Base-by-base conservation (phyloP, 768 basidiomycete genomes). In the Mycena capillaripes region DNA sequence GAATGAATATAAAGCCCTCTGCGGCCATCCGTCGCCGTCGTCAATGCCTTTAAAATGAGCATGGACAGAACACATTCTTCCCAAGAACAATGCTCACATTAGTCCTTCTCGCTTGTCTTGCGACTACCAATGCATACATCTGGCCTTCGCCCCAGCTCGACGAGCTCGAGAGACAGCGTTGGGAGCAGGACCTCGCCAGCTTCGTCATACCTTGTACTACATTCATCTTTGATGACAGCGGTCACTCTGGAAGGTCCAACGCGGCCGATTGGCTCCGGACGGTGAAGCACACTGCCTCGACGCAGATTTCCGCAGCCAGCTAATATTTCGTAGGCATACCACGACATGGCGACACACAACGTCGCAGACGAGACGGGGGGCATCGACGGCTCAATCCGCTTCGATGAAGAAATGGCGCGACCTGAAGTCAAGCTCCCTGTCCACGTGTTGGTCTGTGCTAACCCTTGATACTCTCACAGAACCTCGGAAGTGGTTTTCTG, bases 331-430 rank as follows among this genome's bases (percentile, higher is more conserved):
- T 78, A 7, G 80, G 80, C n/a, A 66, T 80, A 38, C 38, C 38
- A 38, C 9, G 38, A 38, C 38, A 38, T 38, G 38, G 38, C 38
- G 38, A 38, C 38, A 16, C 9, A 38, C 7, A 38, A 38, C 38
- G 9, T 16, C 38, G 16, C 38, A 38, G 38, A 4, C 9, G 38
- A 16, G 11, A 38, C 38, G 16, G 38, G 38, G 11, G 38, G 38
- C 38, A 3, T 38, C 11, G 38, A 81, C 56, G 79, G 72, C 4
- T 80, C 79, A 4, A 75, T 81, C 30, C 66, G 72, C 3, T 79
- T 76, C 66, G 75, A 12, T 7, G 34, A 46, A 77, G 65, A 74
- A 38, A 17, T 55, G 56, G 25, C 59, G 48, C 56, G 56, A 9
- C 27, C 58, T 44, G 50, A 74, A 53, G 46, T 56, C 4, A 17